Conservation (phyloP, 129 eudicot species). For the Sambucus nigra region DNA sequence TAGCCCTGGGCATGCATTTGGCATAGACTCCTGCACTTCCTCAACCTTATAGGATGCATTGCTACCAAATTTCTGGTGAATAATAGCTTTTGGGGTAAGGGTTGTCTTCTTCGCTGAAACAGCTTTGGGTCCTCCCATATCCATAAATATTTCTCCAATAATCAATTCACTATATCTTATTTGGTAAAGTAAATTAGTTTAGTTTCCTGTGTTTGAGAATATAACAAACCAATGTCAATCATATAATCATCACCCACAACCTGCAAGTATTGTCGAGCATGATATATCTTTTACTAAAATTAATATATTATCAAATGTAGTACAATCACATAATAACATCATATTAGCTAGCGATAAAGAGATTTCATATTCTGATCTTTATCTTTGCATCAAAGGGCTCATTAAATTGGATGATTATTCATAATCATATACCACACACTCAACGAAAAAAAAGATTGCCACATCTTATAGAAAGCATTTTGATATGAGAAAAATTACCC, state of each 20-base stretch:
- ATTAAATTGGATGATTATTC: too few relatives aligned
- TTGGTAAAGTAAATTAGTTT: constrained; percentile 1
- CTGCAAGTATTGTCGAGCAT: not conserved
- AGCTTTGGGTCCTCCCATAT: constrained; percentile 21
- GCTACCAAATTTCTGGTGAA: constrained; percentile 58
- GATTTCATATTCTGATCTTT: not conserved
- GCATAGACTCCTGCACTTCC: constrained; percentile 42
- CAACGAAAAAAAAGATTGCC: too few relatives aligned
- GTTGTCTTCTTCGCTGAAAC: constrained; percentile 38
- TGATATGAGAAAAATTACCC: too few relatives aligned
- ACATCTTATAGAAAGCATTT: too few relatives aligned
- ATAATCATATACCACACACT: too few relatives aligned
- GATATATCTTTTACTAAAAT: not conserved
- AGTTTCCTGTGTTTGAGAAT: not conserved
- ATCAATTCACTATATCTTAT: not conserved
- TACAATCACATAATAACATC: not conserved
- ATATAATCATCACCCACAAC: not conserved
- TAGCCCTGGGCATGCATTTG: constrained; percentile 72
- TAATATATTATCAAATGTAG: not conserved
- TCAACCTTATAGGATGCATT: constrained; percentile 59
- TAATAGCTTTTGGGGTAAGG: constrained; percentile 67
- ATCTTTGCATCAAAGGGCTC: not conserved
- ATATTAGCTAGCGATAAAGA: not conserved
- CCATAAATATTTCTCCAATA: constrained; percentile 23
- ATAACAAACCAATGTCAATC: not conserved